These are phyloP conservation scores for Solanum chacoense DNA, from an alignment of 305 asterid species.

Conservation along the genomic window DNA sequence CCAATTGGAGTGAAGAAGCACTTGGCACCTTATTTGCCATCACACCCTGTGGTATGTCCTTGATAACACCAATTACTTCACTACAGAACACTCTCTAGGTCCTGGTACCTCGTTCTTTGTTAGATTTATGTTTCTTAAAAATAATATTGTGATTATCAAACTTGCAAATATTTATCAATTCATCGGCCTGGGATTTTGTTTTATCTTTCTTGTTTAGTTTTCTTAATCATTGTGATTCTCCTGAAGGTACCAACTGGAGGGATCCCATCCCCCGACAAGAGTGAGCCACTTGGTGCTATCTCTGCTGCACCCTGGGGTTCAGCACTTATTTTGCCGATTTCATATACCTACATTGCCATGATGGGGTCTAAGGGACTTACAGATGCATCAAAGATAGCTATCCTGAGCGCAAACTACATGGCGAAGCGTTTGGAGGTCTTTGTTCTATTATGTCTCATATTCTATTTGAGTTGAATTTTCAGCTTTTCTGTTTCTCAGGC, in stretches of 20 bases:
- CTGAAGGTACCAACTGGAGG: constrained; percentile 36
- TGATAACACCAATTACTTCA: neutral
- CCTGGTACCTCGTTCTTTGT: neutral
- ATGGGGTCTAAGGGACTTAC: constrained; percentile 94
- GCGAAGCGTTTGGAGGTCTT: constrained; percentile 89
- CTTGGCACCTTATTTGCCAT: constrained; percentile 78
- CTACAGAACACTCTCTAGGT: neutral
- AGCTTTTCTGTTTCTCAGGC: neutral
- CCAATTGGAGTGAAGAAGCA: constrained; percentile 96
- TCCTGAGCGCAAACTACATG: constrained; percentile 94
- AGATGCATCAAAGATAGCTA: constrained; percentile 95
- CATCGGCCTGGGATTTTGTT: neutral
- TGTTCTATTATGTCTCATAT: neutral
- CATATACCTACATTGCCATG: constrained; percentile 90
- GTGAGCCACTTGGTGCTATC: constrained; percentile 80
- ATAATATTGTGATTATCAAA: neutral
- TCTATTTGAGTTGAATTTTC: neutral
- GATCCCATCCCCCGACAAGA: constrained; percentile 61
- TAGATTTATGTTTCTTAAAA: neutral
- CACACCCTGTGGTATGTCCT: constrained; percentile 65
- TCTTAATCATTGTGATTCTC: neutral
- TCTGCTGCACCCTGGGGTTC: constrained; percentile 99
- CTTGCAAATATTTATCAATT: neutral
- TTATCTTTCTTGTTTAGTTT: neutral
- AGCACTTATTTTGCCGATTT: constrained; percentile 89